Evolutionary conservation across 2,329 filamentous ascomycete species (phyloP).

Genomic region (Diplocarpon mali): DNA sequence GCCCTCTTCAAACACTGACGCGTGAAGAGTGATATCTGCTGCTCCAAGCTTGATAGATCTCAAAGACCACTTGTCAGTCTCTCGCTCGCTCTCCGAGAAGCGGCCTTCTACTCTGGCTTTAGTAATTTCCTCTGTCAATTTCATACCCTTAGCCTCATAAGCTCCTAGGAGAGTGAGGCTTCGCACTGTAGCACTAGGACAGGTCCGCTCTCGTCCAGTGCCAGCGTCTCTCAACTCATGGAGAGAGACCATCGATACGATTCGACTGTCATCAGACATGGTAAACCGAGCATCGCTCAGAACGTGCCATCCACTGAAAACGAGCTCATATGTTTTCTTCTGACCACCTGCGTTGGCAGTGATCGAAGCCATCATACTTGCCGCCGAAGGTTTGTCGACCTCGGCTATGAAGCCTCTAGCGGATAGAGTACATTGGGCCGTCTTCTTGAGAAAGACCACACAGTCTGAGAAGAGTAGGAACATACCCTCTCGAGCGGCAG

Average conservation of each 20-base stretch:
- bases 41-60: slow-evolving; percentile 56
- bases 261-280: slow-evolving; percentile 52
- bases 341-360: slow-evolving; percentile 51
- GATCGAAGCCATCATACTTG: slow-evolving; percentile 50
- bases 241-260: slow-evolving; percentile 57
- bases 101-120: slow-evolving; percentile 80
- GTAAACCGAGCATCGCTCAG: slow-evolving; percentile 63
- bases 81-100: slow-evolving; percentile 73
- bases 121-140: slow-evolving; percentile 72
- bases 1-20: slow-evolving; percentile 63
- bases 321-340: slow-evolving; percentile 53
- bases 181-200: slow-evolving; percentile 45
- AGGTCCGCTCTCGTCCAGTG: slow-evolving; percentile 35
- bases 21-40: slow-evolving; percentile 46
- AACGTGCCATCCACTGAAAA: slow-evolving; percentile 62
- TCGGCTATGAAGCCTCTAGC: slow-evolving; percentile 74
- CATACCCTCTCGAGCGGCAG: slow-evolving; percentile 46
- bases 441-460: slow-evolving; percentile 65
- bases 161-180: slow-evolving; percentile 63
- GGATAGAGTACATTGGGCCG: slow-evolving; percentile 47
- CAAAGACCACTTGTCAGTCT: slow-evolving; percentile 70
- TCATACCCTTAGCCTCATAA: slow-evolving; percentile 67
- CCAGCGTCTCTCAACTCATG: slow-evolving; percentile 48
- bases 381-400: slow-evolving; percentile 66
- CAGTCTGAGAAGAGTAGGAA: slow-evolving; percentile 79